Base-by-base conservation (phyloP, 2,329 filamentous ascomycete species). In the Podosphaera fusca region DNA sequence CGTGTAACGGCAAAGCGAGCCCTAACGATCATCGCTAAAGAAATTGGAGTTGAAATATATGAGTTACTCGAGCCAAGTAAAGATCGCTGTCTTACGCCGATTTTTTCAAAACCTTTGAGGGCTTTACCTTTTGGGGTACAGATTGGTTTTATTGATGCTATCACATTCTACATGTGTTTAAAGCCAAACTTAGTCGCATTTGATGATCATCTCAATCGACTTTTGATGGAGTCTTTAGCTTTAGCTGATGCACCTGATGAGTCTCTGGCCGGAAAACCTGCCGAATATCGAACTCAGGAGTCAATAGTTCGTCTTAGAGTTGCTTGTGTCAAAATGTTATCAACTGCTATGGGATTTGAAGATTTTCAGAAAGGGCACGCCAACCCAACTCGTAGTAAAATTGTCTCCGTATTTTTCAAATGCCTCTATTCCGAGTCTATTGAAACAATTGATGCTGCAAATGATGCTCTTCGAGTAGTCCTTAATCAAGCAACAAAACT, bases 341-440 rank as follows among this genome's bases (percentile, higher is more conserved):
- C 88, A 55, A 94, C 87, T 59, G 92, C 92, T 0, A 95, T 96
- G 78, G 79, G 82, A 49, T 92, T 95, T 66, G 85, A 90, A 4
- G 90, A 95, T 38, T 96, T 95, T 67, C 83, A 83, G 59, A 87
- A 86, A 56, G 81, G 79, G 1, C 77, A 81, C 42, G 81, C 80
- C 53, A 84, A 85, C 61, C 72, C 78, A 0, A 82, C 79, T 0
- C 73, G 82, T 55, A 76, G 73, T 1, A 81, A 80, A 65, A 94
- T 96, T 53, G 89, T 98, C 21, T 82, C 86, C 0, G 88, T 96
- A 1, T 98, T 98, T 72, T 99, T 99, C 77, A 96, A 95, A 67
- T 94, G 87, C 42, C 74, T 98, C 0, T 98, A 98, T 69, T 90
- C 87, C 0, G 88, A 94, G 66, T 94, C 89, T 2, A 82, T 85